Percentiles rank a stretch among this genome's conserved stretches.
Conservation (phyloP, 1,284 basidiomycete genomes). For the Naganishia cerealis region DNA sequence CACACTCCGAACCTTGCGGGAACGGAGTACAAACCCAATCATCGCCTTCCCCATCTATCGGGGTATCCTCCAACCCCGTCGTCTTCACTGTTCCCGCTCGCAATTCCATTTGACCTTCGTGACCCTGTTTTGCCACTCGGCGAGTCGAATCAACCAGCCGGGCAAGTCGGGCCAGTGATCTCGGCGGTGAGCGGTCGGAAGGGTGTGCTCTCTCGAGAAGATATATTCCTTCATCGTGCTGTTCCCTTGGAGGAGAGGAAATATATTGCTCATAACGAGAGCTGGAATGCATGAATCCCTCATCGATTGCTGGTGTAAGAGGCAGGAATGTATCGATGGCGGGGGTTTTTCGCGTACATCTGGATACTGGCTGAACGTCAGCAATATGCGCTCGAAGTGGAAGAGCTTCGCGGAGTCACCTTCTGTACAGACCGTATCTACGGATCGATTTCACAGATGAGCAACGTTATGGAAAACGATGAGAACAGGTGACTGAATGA, state of each 20-base stretch:
- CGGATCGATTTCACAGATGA: neutral
- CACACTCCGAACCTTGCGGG: conserved; percentile 52
- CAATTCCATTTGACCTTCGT: neutral
- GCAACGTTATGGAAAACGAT: neutral
- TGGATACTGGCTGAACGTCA: conserved; percentile 25
- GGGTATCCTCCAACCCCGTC: conserved; percentile 25
- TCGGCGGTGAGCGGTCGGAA: neutral
- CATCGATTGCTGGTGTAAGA: neutral
- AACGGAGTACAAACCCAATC: conserved; percentile 50
- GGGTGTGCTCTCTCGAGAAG: conserved; percentile 17
- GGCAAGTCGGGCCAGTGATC: conserved; percentile 4
- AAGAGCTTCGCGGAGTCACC: conserved; percentile 34
- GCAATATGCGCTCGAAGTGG: neutral
- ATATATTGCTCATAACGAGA: neutral
- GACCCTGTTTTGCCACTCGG: neutral
- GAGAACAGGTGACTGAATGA: no score
- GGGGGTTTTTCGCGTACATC: conserved; percentile 47
- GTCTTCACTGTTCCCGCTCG: no score
- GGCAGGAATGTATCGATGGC: neutral
- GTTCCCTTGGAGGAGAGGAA: neutral
- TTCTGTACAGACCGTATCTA: conserved; percentile 52
- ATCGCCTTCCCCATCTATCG: conserved; percentile 38
- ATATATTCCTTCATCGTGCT: neutral
- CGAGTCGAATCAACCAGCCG: neutral
- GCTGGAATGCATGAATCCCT: neutral